Conservation (phyloP, 148 eudicot genomes). For the Limonium bicolor region DNA sequence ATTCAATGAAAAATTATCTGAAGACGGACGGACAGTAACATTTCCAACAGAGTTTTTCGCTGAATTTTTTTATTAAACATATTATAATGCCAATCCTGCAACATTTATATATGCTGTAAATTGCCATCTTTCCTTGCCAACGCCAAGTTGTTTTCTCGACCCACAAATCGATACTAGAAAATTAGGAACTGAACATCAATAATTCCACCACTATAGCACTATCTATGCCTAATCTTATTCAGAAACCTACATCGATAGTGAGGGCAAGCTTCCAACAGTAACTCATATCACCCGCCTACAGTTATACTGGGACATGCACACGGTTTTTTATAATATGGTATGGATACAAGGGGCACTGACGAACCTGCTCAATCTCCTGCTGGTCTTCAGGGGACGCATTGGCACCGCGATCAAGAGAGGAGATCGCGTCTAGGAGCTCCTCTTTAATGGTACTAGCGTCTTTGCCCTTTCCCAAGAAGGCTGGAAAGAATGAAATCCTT, state of each 20-base stretch:
- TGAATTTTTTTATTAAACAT: background rate
- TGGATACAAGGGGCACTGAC: background rate
- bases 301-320: background rate
- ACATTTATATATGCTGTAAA: background rate
- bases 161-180: background rate
- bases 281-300: background rate
- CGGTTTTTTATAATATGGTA: background rate
- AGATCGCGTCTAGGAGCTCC: constrained; percentile 64
- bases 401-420: constrained; percentile 64
- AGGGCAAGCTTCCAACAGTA: no score
- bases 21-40: background rate
- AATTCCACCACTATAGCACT: background rate
- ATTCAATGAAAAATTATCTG: constrained; percentile 3
- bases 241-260: no score
- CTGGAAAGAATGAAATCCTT: constrained; percentile 41
- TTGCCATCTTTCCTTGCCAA: background rate
- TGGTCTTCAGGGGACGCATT: constrained; percentile 63
- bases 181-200: background rate
- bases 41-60: background rate
- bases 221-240: background rate
- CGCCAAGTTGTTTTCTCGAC: background rate
- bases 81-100: background rate
- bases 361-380: constrained; percentile 39
- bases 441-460: constrained; percentile 30
- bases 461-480: constrained; percentile 35